Evolutionary conservation across 2,329 filamentous ascomycete species (phyloP).

Genomic region (Macrophomina pseudophaseolina): DNA sequence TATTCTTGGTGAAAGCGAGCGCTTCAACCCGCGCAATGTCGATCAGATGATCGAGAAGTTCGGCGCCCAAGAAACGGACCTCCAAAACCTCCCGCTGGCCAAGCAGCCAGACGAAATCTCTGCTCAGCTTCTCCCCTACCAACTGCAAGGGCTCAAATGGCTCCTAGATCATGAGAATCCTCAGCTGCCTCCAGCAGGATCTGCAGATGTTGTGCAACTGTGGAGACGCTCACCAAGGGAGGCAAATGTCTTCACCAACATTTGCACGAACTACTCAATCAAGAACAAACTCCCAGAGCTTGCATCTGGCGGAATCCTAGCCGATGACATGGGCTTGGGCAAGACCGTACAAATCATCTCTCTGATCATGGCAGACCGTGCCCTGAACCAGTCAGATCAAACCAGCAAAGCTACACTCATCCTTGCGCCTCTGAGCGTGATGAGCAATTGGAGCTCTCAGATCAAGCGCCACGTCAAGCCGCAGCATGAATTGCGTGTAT

Average conservation of each 20-base stretch:
- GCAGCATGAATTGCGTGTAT: constrained; percentile 64
- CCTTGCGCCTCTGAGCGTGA: constrained; percentile 76
- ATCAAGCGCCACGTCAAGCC: constrained; percentile 71
- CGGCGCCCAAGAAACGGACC: constrained; percentile 70
- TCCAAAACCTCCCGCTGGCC: constrained; percentile 64
- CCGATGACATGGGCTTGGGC: constrained; percentile 82
- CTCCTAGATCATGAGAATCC: constrained; percentile 78
- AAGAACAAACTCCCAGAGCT: constrained; percentile 64
- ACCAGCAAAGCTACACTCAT: constrained; percentile 77
- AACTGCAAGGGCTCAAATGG: constrained; percentile 79
- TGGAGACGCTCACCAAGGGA: constrained; percentile 65
- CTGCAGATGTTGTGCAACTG: constrained; percentile 71
- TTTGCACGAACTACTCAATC: constrained; percentile 71
- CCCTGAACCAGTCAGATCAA: constrained; percentile 51
- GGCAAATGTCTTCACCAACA: constrained; percentile 63
- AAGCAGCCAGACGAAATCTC: constrained; percentile 68
- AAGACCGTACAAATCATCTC: constrained; percentile 85
- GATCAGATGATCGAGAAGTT: constrained; percentile 71
- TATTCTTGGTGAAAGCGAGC: constrained; percentile 69
- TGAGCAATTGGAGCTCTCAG: constrained; percentile 85
- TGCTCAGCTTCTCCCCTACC: constrained; percentile 77
- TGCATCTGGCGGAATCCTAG: constrained; percentile 66
- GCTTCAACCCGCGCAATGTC: constrained; percentile 69
- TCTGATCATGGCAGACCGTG: constrained; percentile 71
- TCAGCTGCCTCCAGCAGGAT: constrained; percentile 62